A percentile compares a stretch with the other conserved stretches of the same genome.
phyloP scores from a whole-genome alignment of 768 basidiomycete species.

The Termitomyces sp. region DNA sequence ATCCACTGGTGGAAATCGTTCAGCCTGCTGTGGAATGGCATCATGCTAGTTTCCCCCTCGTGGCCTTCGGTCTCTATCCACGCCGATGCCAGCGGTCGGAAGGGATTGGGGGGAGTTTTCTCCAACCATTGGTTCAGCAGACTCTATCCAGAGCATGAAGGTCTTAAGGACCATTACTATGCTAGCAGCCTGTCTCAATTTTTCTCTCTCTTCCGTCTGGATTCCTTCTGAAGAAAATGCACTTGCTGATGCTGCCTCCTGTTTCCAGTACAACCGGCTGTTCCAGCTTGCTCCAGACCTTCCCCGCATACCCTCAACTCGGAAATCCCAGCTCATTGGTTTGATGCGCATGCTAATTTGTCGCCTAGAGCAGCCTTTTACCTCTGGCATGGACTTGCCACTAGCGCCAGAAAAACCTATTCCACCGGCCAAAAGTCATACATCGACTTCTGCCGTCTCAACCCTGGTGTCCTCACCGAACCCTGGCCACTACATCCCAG shows the following conservation, averaged over 20 bases:
- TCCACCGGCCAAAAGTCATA: too few species aligned
- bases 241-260: too few species aligned
- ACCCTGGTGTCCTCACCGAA: too few species aligned
- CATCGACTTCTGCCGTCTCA: too few species aligned
- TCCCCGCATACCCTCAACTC: not conserved
- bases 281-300: constrained; percentile 22
- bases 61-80: constrained; percentile 15
- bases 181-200: constrained; percentile 18
- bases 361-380: constrained; percentile 16
- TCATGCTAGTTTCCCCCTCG: constrained; percentile 13
- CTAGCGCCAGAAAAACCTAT: too few species aligned
- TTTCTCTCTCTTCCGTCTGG: too few species aligned
- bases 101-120: too few species aligned
- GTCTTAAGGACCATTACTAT: constrained; percentile 13
- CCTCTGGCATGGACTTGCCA: too few species aligned
- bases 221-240: too few species aligned
- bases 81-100: constrained; percentile 31
- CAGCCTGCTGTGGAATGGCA: constrained; percentile 26
- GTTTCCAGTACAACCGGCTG: constrained; percentile 18
- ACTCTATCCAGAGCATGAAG: constrained; percentile 15
- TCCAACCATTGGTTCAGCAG: constrained; percentile 27
- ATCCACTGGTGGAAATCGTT: constrained; percentile 30
- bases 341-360: constrained; percentile 11
- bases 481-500: too few species aligned
- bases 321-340: too few species aligned